Evolutionary conservation across 164 flowering plant genomes (phyloP).

Genomic region (Vitis rupestris): DNA sequence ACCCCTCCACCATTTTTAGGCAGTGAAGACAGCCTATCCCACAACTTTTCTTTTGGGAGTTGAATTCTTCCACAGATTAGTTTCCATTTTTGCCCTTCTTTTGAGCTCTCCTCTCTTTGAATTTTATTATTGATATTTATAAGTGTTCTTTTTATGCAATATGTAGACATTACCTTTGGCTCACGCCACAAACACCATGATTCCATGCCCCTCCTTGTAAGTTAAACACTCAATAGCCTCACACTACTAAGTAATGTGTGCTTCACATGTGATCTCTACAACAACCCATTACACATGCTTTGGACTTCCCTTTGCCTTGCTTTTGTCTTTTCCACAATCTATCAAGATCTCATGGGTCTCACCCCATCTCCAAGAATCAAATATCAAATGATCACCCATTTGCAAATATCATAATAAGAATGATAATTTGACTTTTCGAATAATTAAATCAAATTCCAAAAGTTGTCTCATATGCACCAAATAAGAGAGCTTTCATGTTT

Average conservation of each 20-base stretch:
- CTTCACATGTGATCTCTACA: conserved; percentile 12
- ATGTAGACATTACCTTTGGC: conserved; percentile 14
- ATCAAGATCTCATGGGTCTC: neutral
- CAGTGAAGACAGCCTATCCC: too few relatives aligned
- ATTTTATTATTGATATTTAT: neutral
- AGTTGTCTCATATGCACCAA: too few relatives aligned
- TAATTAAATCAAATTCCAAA: too few relatives aligned
- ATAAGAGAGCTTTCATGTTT: too few relatives aligned
- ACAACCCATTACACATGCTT: neutral
- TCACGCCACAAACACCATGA: conserved; percentile 29
- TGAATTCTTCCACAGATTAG: too few relatives aligned
- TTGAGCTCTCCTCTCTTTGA: too few relatives aligned
- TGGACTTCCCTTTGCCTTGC: neutral
- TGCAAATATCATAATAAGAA: too few relatives aligned
- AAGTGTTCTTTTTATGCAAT: conserved; percentile 1
- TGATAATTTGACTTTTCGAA: too few relatives aligned
- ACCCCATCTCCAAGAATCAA: neutral
- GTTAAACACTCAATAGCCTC: conserved; percentile 10
- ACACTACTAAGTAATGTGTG: neutral
- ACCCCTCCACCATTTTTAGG: too few relatives aligned
- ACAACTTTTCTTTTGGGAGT: too few relatives aligned
- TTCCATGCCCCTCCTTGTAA: conserved; percentile 20
- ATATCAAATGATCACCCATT: neutral
- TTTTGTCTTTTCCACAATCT: neutral
- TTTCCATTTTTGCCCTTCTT: too few relatives aligned